phyloP scores from a whole-genome alignment of 2,329 filamentous ascomycete species.

The Sporothrix brasiliensis region DNA sequence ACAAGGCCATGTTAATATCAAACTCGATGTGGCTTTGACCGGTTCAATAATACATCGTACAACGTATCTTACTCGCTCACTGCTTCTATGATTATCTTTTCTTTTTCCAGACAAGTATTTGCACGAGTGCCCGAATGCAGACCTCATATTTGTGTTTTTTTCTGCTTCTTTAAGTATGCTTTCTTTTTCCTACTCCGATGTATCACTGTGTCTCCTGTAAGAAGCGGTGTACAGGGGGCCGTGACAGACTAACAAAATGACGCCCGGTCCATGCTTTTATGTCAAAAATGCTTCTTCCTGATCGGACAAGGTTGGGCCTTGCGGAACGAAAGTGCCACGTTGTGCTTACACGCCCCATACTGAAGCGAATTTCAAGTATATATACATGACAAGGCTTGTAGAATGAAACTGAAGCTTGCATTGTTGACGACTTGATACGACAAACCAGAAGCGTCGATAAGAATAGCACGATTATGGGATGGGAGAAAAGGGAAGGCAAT shows the following conservation, averaged over 20 bases:
- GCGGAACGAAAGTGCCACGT: constrained; percentile 2
- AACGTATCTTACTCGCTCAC: no score
- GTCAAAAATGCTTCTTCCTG: neutral
- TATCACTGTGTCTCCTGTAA: neutral
- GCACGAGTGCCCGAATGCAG: neutral
- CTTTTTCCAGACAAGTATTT: neutral
- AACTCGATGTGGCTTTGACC: no score
- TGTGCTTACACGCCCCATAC: neutral
- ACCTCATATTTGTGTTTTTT: neutral
- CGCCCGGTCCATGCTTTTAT: no score
- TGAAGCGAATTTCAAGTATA: neutral
- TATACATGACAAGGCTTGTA: neutral
- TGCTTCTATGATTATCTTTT: no score
- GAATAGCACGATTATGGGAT: no score
- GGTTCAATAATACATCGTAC: no score
- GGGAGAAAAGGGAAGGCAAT: neutral
- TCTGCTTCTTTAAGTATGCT: neutral
- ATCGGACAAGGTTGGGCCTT: neutral
- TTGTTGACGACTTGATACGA: no score
- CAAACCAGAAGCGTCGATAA: no score
- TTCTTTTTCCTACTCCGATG: constrained; percentile 11
- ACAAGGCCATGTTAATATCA: no score
- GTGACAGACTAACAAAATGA: no score
- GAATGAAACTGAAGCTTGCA: neutral
- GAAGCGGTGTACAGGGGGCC: constrained; percentile 11